These are phyloP conservation scores for Hygrophila difformis DNA, from an alignment of 257 asterid species.

Conservation along the genomic window DNA sequence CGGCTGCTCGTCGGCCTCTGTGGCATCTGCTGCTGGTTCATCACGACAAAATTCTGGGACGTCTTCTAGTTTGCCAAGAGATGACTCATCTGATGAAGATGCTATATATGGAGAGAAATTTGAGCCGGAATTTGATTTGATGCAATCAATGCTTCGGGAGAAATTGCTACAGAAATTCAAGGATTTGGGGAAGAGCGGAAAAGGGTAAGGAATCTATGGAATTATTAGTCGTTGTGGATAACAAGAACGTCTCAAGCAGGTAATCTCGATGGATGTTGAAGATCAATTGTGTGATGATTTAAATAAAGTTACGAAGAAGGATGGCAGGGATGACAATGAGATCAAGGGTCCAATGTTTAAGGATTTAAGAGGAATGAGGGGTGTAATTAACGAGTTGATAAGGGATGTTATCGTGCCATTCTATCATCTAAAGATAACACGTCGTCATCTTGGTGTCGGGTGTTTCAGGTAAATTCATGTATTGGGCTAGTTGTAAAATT, in stretches of 20 bases:
- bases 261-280: constrained; percentile 29
- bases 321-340: constrained; percentile 1
- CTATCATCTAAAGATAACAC: constrained; percentile 48
- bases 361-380: constrained; percentile 81
- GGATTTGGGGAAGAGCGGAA: constrained; percentile 14
- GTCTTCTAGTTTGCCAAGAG: constrained; percentile 4
- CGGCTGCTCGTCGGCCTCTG: constrained; percentile 33
- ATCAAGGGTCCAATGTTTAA: constrained; percentile 48
- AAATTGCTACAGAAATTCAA: constrained; percentile 30
- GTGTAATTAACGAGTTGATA: constrained; percentile 55
- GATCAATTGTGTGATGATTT: constrained; percentile 14
- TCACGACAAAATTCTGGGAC: constrained; percentile 3
- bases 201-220: constrained; percentile 21
- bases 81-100: constrained; percentile 34
- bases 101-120: constrained; percentile 44
- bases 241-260: constrained; percentile 30
- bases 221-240: constrained; percentile 32
- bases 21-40: constrained; percentile 26
- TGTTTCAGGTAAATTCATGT: constrained; percentile 52
- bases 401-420: constrained; percentile 72
- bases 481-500: too few relatives aligned
- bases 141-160: constrained; percentile 54
- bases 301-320: constrained; percentile 5
- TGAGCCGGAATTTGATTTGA: constrained; percentile 61
- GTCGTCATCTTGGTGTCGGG: constrained; percentile 68